Evolutionary conservation across 2,329 filamentous ascomycete species (phyloP), one percentile per base, ranked within the genome.

Genomic region (Arthrinium puccinioides): DNA sequence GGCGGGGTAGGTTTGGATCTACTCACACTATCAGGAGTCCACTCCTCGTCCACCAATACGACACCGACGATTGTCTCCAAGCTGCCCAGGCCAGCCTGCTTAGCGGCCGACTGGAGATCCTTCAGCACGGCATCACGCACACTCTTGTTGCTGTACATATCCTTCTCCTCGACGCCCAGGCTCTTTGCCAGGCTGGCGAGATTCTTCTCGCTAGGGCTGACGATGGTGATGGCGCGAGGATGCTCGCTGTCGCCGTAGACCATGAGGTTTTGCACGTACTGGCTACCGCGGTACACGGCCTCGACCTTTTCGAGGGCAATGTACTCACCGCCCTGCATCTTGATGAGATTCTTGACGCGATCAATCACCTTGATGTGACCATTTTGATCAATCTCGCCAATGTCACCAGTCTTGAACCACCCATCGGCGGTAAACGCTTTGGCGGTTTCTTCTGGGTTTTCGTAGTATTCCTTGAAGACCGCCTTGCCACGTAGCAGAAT

Each of bases 381-480:
- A 44, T 82, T 72, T 30, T 67, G 57, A 60, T 90, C 82, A 53
- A 90, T 92, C 59, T 96, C 86, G 52, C 90, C 90, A 59, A 97
- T 92, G 54, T 97, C 90, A 43, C 90, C 90, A 13, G 88, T 94
- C 74, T 84, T 90, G 76, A 97, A 97, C 92, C 92, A 97, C 34
- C 87, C 87, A 52, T 95, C 92, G 4, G 78, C 61, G 1, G 85
- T 88, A 45, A 90, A 74, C 5, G 84, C 73, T 56, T 84, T 83
- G 53, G 72, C 73, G 6, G 87, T 95, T 66, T 96, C 89, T 50
- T 90, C 79, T 13, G 85, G 81, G 57, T 96, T 86, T 43, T 94
- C 72, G 56, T 82, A 89, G 65, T 97, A 97, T 25, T 80, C 82
- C 23, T 72, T 71, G 38, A 86, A 76, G 31, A 97, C 82, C 43